Evolutionary conservation across 176 grass and related monocot species (phyloP), one percentile per base, ranked within the genome.

Genomic region (Eleusine indica): DNA sequence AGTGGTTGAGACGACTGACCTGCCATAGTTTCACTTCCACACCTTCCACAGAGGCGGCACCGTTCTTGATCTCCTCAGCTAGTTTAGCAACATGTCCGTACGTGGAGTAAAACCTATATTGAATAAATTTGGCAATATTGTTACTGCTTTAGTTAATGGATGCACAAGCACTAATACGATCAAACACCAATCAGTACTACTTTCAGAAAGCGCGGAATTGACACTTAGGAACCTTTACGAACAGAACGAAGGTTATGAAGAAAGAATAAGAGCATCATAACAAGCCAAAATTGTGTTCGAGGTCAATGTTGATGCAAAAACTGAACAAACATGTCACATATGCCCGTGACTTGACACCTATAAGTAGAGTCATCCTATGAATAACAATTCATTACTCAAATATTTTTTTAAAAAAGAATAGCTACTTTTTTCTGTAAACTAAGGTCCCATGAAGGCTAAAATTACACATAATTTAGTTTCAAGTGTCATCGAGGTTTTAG

Each of bases 31-130:
- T 90, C 66, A 88, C 90, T 76, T 97, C 90, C 43, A 94, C 88
- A 2, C 90, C 95, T 89, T 91, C 82, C 6, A 98, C 79, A 30
- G 95, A 98, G 9, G 81, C 89, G 41, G 85, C 95, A 1, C 92
- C 95, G 81, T 83, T 93, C 77, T 95, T 87, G 56, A 98, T 91
- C 91, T 98, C 91, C 43, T 95, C 83, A 67, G 95, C 95, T 71
- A 95, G 86, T 71, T 91, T 93, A 52, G 91, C 92, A 51, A 93
- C 90, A 90, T 98, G 95, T 22, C 89, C 92, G 82, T 91, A 98
- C 73, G 91, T 95, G 41, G 91, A 93, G 84, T 98, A 95, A 57
- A 87, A 93, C 68, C 95, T 98, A 48, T 98, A 48, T 74, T 69
- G 48, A 76, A 86, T 69, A 73, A 22, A 60, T 74, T 53, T 0